A percentile compares a stretch with the other conserved stretches of the same genome.
These are phyloP conservation scores for Chytridium lagenaria DNA, from an alignment of 371 early-diverging fungal genomes.

Conservation along the genomic window DNA sequence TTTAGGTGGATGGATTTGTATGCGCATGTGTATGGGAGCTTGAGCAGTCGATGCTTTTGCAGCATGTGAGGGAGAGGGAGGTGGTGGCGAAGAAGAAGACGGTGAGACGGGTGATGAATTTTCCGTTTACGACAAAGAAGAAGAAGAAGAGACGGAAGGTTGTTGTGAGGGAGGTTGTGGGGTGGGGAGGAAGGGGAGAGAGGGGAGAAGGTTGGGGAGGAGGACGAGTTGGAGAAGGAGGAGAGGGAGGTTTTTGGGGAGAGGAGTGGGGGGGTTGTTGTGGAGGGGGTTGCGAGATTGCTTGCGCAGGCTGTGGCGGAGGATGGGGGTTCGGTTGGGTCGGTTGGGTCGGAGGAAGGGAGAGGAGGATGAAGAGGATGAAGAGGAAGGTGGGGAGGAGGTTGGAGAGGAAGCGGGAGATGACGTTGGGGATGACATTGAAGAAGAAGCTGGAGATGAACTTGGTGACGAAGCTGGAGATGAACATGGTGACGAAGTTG, in stretches of 20 bases:
- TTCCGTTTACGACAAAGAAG: constrained; percentile 13
- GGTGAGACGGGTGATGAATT: background rate
- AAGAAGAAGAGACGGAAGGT: constrained; percentile 19
- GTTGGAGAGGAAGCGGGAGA: background rate
- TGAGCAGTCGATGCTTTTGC: background rate
- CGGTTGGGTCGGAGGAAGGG: constrained; percentile 1
- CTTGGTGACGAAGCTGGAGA: too few species aligned
- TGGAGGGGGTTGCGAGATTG: background rate
- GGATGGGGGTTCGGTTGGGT: background rate
- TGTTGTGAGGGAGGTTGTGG: background rate
- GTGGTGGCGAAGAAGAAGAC: background rate
- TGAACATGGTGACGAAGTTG: too few species aligned
- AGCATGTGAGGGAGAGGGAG: background rate
- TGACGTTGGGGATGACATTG: constrained; percentile 6
- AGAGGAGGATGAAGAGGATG: constrained; percentile 14
- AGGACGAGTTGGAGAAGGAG: background rate
- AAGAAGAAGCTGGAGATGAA: background rate
- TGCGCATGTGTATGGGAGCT: background rate
- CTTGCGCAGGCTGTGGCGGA: background rate
- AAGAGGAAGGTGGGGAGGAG: background rate
- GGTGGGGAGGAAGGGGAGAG: background rate
- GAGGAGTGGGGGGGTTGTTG: background rate
- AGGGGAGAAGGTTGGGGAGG: background rate
- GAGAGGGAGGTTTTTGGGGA: background rate
- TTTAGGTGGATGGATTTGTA: constrained; percentile 21